A percentile compares a stretch with the other conserved stretches of the same genome.
Evolutionary conservation across 2,329 filamentous ascomycete genomes (phyloP).

Genomic region (Raffaelea deltoideospora): DNA sequence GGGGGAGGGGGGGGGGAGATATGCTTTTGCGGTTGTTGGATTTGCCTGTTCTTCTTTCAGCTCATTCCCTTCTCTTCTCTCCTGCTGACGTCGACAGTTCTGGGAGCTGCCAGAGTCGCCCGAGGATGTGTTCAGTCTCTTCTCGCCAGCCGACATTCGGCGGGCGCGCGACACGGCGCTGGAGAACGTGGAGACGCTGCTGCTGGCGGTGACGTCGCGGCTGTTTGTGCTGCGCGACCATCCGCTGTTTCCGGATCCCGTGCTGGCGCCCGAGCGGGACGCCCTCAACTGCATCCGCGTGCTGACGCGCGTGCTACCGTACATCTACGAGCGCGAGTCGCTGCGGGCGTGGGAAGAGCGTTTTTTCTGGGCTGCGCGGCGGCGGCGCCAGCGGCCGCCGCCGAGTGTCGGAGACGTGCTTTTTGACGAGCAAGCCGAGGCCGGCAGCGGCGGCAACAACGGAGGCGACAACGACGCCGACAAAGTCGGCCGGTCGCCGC

Average conservation of each 20-base stretch:
- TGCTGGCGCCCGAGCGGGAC: constrained; percentile 70
- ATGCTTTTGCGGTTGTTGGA: too few species aligned
- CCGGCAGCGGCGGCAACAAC: constrained; percentile 16
- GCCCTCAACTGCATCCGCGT: constrained; percentile 92
- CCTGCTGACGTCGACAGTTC: constrained; percentile 42
- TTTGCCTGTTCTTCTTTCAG: neutral
- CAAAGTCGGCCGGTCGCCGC: neutral
- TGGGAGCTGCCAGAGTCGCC: constrained; percentile 93
- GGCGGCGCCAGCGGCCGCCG: constrained; percentile 46
- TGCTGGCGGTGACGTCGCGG: constrained; percentile 69
- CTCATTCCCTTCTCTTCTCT: neutral
- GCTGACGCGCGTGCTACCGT: constrained; percentile 78
- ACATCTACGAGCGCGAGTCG: constrained; percentile 77
- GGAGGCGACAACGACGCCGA: neutral
- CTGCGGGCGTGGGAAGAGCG: constrained; percentile 75
- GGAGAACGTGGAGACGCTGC: constrained; percentile 78
- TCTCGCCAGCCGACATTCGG: constrained; percentile 76
- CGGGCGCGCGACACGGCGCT: constrained; percentile 73
- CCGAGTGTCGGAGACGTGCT: constrained; percentile 47
- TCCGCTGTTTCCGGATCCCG: constrained; percentile 76
- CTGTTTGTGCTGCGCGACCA: constrained; percentile 74
- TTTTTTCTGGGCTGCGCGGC: constrained; percentile 77
- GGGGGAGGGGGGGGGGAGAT: too few species aligned
- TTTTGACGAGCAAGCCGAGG: constrained; percentile 58
- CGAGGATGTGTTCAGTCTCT: constrained; percentile 93